Base-by-base conservation (phyloP, 179 eudicot genomes). In the Silene coronaria region DNA sequence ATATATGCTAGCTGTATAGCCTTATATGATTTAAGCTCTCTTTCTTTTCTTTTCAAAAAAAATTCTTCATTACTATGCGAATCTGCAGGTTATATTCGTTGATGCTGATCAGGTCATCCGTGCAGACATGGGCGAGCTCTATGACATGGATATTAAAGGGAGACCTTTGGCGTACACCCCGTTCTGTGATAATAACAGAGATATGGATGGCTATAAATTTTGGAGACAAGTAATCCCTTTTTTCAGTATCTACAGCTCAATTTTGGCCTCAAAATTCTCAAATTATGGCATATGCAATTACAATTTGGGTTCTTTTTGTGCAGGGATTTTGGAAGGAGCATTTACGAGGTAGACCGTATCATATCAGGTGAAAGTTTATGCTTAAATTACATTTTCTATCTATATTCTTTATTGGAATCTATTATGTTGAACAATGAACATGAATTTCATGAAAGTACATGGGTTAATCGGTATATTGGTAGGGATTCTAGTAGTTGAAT, bases 241-340 rank as follows among this genome's bases (percentile, higher is more conserved):
- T 74, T 48, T n/a, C 59, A 32, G 71, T 51, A 2, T 75, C 45
- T 22, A 38, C 42, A 17, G 46, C 67, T 69, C 11, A 34, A 11
- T 61, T 22, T 46, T 61, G 5, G 30, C 46, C 5, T 2, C 58
- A 53, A 53, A 6, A 17, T 14, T 23, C 11, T 72, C 30, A 55
- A 59, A 21, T 66, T 7, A 24, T 26, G 26, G 23, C 9, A 36
- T 28, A 46, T 27, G 36, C 48, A 28, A 66, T 32, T 22, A 45
- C 71, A 13, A 46, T 8, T 19, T 65, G 51, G 19, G 6, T 32
- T 30, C 61, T 81, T 28, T 82, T 65, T 69, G 70, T 26, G 76
- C 85, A 95, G 99, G 99, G 99, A 75, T 95, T 95, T 78, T 95
- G 99, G 99, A 95, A 83, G 84, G 99, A 95, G 65, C 99, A 95